Percentiles rank a stretch among this genome's conserved stretches.
Conservation (phyloP, 345 rosid genomes). For the Raphanus sativus region DNA sequence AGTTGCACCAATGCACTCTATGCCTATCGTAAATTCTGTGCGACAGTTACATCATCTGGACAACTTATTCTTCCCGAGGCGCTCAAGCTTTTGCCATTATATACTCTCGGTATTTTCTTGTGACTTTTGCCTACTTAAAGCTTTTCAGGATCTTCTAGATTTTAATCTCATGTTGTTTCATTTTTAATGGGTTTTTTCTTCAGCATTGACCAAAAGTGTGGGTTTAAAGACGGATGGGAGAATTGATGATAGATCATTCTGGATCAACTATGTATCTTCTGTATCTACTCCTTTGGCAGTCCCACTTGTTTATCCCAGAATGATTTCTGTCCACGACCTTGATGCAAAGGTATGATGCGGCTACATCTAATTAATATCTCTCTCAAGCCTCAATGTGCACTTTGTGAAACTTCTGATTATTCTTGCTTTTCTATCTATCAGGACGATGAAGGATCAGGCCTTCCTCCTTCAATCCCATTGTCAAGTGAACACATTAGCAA, state of each 20-base stretch:
- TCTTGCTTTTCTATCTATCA: constrained; percentile 32
- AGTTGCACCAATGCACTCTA: constrained; percentile 68
- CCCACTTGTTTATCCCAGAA: constrained; percentile 83
- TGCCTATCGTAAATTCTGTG: constrained; percentile 94
- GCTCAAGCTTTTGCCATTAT: constrained; percentile 88
- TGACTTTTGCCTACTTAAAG: background rate
- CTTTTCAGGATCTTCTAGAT: constrained; percentile 7
- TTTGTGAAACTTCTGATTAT: constrained; percentile 9
- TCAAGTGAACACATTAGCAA: constrained; percentile 80
- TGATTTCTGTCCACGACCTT: constrained; percentile 80
- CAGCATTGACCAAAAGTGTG: constrained; percentile 81
- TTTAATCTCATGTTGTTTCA: constrained; percentile 11
- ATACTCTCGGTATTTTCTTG: constrained; percentile 74
- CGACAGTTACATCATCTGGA: constrained; percentile 91
- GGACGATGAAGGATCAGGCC: constrained; percentile 54
- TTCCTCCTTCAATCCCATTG: constrained; percentile 77
- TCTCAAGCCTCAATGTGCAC: constrained; percentile 8
- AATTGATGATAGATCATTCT: constrained; percentile 84
- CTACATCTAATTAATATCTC: background rate
- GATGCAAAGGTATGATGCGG: constrained; percentile 56
- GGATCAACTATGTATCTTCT: constrained; percentile 72
- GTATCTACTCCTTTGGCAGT: constrained; percentile 70
- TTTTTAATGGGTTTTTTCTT: constrained; percentile 19
- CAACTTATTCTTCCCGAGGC: constrained; percentile 99
- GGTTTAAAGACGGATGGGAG: constrained; percentile 79